Conservation (phyloP, 306 rosid genomes). For the Pyrus betulifolia region DNA sequence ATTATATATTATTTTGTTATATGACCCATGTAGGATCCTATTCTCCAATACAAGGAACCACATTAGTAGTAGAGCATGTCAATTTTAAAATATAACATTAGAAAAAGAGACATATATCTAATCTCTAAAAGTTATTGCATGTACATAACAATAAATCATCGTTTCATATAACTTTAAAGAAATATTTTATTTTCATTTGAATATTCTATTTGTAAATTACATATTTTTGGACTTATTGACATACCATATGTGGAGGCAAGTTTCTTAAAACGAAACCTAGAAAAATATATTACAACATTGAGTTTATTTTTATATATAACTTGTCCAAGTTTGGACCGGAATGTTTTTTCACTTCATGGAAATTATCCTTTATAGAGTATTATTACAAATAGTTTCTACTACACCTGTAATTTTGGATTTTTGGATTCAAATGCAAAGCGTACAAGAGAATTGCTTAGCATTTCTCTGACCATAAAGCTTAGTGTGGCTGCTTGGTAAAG, state of each 20-base stretch:
- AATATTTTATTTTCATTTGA: no score
- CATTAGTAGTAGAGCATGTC: neutral
- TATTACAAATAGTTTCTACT: neutral
- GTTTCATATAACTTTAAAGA: neutral
- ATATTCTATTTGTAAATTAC: neutral
- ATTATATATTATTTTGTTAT: no score
- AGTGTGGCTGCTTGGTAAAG: no score
- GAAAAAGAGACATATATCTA: neutral
- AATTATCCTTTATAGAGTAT: neutral
- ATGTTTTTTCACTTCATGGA: neutral
- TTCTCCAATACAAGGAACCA: neutral
- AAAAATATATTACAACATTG: neutral
- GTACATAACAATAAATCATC: neutral
- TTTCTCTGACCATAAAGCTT: no score
- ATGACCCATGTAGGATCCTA: no score
- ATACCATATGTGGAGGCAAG: no score
- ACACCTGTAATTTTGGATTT: no score
- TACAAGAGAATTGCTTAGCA: no score
- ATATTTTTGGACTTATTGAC: neutral
- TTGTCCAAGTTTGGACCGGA: no score
- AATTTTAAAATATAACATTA: no score
- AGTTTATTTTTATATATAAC: neutral
- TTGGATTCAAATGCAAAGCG: no score
- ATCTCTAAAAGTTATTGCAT: neutral
- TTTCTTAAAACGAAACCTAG: neutral